Evolutionary conservation across 768 basidiomycete species (phyloP), one percentile per base, ranked within the genome.

Genomic region (Mrakia frigida): DNA sequence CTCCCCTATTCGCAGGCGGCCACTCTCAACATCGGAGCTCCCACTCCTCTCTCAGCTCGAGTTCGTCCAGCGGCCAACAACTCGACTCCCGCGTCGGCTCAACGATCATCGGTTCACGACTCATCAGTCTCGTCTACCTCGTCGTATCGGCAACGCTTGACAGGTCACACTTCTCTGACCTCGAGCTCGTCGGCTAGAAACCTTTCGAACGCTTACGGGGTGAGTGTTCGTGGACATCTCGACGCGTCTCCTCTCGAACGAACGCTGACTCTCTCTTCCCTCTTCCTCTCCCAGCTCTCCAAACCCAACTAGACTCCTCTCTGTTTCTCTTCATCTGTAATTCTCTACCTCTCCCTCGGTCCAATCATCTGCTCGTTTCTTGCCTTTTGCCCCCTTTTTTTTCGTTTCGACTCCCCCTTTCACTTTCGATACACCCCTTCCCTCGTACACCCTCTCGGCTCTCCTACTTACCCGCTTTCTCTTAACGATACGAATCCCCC

Each of bases 1-100:
- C 25, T 50, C 1, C 33, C 5, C 28, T 23, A 9, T 21, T 31
- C 61, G 33, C 35, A 56, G 43, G 39, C 72, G 43, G 39, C 72
- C 70, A 1, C 76, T 7, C 70, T 73, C 59, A 43, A 5, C 50
- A 94, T 94, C 79, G 90, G 92, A 80, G 92, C 92, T 18, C 93
- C 93, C 10, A 92, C 93, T 3, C 92, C 93, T 0, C 86, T 94
- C 73, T 90, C 93, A 28, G 92, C 93, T 76, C 90, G 93, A 18
- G 76, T 78, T 13, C 72, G 76, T 6, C 46, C 72, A 13, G 50
- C 72, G 10, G 31, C 74, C 9, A 69, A 61, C 67, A 73, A 70
- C 31, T 74, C 79, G 7, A 25, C 56, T 25, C 25, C 50, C 50
- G 52, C 37, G 43, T 35, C 46, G n/a, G 69, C 18, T 37, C 56